Conservation (phyloP, 1,284 basidiomycete species). For the Caloboletus firmus region DNA sequence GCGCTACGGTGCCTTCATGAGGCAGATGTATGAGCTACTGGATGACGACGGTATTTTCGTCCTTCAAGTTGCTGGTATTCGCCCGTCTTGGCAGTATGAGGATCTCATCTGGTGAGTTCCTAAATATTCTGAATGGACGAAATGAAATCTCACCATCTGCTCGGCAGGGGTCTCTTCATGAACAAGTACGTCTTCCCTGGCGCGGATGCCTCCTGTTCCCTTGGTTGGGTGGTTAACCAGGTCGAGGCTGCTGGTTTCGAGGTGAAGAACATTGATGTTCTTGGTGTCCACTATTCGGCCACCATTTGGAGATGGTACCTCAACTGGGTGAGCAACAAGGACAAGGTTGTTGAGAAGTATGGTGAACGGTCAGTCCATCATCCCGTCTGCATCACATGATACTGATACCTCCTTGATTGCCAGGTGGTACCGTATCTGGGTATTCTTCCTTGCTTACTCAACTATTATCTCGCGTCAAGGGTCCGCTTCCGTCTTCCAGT, state of each 20-base stretch:
- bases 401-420: rapidly evolving
- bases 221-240: slow-evolving; percentile 91
- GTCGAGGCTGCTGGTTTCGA: slow-evolving; percentile 94
- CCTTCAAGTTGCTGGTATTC: slow-evolving; percentile 94
- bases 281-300: slow-evolving; percentile 96
- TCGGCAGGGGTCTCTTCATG: slow-evolving; percentile 80
- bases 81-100: slow-evolving; percentile 96
- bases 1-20: slow-evolving; percentile 87
- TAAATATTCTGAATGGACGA: neutral
- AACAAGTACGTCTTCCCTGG: slow-evolving; percentile 98
- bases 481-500: slow-evolving; percentile 87
- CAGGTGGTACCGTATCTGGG: slow-evolving; percentile 85
- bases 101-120: slow-evolving; percentile 84
- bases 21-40: slow-evolving; percentile 90
- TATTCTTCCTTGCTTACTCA: slow-evolving; percentile 86
- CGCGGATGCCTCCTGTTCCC: slow-evolving; percentile 92
- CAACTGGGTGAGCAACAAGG: slow-evolving; percentile 92
- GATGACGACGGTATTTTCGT: slow-evolving; percentile 95
- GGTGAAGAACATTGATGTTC: slow-evolving; percentile 93
- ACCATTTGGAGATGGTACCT: slow-evolving; percentile 95
- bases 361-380: slow-evolving; percentile 59
- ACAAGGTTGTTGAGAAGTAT: slow-evolving; percentile 85
- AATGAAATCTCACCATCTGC: neutral
- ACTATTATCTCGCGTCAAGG: slow-evolving; percentile 81
- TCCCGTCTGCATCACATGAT: neutral